Base-by-base conservation (phyloP, 768 basidiomycete species). In the Naganishia onofrii region DNA sequence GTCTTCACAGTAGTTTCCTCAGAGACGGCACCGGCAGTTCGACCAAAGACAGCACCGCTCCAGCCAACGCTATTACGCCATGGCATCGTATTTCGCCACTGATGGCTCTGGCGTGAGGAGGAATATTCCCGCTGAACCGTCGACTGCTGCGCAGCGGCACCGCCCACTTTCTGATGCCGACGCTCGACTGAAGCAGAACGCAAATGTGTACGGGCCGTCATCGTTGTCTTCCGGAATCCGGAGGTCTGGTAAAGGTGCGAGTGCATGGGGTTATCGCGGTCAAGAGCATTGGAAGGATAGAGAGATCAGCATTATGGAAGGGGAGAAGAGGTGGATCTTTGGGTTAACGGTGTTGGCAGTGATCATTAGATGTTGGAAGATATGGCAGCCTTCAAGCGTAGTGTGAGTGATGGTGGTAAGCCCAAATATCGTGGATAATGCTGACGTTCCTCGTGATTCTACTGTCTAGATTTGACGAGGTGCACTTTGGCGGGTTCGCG, bases 401-500 rank as follows among this genome's bases (percentile, higher is more conserved):
- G 95, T 99, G 92, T 94, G 74, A 83, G 91, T 86, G 3, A 13
- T 15, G 2, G 1, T 42, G 19, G 28, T 42, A 31, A 29, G 44
- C 21, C 21, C 7, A 23, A n/a, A 32, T 21, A 1, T 52, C 51
- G 32, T n/a, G 65, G 21, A n/a, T 54, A 44, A 53, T 36, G 23
- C 48, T 51, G 19, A 51, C 23, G 23, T 19, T n/a, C 34, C 55
- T 23, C 8, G 7, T 36, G 26, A 0, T 48, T 42, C 44, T 34
- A 8, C 21, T 31, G 31, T 36, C 46, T 75, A 96, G 94, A 52
- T 98, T 98, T 80, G 95, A 98, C 79, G 95, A 98, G 81, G 95
- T 97, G 0, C 95, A 98, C 80, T 98, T 98, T 80, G 95, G 95
- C 71, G 96, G 96, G 81, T 98, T 98, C 78, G 93, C 95, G 7